phyloP scores from a whole-genome alignment of 129 eudicot species.

The Tagetes erecta region DNA sequence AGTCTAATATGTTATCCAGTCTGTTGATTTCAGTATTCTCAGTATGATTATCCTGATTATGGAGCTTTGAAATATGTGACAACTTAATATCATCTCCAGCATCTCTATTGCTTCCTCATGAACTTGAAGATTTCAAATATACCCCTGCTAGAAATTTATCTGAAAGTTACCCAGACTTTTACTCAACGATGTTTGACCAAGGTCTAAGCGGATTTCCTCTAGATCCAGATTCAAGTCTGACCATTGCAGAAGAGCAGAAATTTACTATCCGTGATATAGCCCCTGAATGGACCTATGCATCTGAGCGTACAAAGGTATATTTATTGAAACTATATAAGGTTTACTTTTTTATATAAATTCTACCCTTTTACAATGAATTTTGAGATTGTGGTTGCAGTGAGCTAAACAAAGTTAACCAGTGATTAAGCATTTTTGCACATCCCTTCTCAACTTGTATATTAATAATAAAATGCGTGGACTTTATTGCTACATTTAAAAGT shows the following conservation, averaged over 20 bases:
- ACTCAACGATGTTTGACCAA: constrained; percentile 53
- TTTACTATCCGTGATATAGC: constrained; percentile 76
- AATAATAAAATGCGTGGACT: not conserved
- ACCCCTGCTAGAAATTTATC: constrained; percentile 40
- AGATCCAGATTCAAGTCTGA: constrained; percentile 53
- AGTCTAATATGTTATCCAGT: constrained; percentile 33
- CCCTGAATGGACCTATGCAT: constrained; percentile 89
- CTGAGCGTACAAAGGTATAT: constrained; percentile 82
- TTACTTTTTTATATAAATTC: not conserved
- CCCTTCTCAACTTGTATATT: not conserved
- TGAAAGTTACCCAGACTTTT: constrained; percentile 43
- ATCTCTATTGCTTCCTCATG: constrained; percentile 43
- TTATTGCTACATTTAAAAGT: not conserved
- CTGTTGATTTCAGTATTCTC: constrained; percentile 22
- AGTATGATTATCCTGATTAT: not conserved
- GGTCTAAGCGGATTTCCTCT: constrained; percentile 54
- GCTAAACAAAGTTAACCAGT: not conserved
- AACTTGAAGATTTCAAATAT: constrained; percentile 48
- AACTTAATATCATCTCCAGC: constrained; percentile 38
- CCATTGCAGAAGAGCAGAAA: constrained; percentile 65
- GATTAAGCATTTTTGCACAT: no score
- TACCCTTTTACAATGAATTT: not conserved
- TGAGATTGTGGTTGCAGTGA: constrained; percentile 10
- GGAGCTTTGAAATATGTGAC: constrained; percentile 7
- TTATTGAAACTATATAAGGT: constrained; percentile 8